These are phyloP conservation scores for Hypomontagnella monticulosa DNA, from an alignment of 495 filamentous ascomycete genomes.

Conservation along the genomic window DNA sequence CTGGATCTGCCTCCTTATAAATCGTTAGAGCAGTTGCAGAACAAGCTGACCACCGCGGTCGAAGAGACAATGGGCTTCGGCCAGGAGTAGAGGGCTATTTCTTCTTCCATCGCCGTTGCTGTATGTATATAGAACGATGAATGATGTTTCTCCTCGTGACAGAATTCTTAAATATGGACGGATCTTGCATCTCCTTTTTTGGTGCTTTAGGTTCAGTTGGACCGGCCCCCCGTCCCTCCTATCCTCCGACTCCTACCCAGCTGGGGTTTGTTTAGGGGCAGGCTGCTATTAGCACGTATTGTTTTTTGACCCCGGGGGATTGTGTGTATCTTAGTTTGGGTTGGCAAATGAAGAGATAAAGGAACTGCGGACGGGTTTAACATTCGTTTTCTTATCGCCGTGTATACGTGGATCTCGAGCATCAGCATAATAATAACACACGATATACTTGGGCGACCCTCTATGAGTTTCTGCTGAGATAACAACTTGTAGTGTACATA, in stretches of 20 bases:
- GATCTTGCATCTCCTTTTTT: slow-evolving; percentile 33
- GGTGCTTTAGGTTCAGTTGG: slow-evolving; percentile 1
- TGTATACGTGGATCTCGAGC: slow-evolving; percentile 4
- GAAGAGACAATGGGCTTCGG: slow-evolving; percentile 99
- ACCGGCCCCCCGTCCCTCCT: background rate
- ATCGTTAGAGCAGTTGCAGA: slow-evolving; percentile 79
- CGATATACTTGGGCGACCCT: no score
- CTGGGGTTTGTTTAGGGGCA: background rate
- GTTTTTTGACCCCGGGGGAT: background rate
- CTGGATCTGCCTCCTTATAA: slow-evolving; percentile 97
- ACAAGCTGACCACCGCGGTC: slow-evolving; percentile 93
- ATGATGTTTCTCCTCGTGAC: slow-evolving; percentile 28
- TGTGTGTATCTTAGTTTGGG: slow-evolving; percentile 11
- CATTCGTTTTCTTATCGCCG: slow-evolving; percentile 13
- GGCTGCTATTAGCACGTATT: slow-evolving; percentile 20
- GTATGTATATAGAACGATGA: slow-evolving; percentile 41
- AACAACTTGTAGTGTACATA: no score
- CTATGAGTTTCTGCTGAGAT: no score
- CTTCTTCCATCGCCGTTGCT: slow-evolving; percentile 5
- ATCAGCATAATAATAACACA: background rate
- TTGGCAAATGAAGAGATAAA: slow-evolving; percentile 6
- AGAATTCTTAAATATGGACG: slow-evolving; percentile 24
- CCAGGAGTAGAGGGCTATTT: slow-evolving; percentile 74
- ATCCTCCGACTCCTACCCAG: background rate
- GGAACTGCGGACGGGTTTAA: slow-evolving; percentile 14